Evolutionary conservation across 768 basidiomycete species (phyloP).

Genomic region (Naganishia antarctica): DNA sequence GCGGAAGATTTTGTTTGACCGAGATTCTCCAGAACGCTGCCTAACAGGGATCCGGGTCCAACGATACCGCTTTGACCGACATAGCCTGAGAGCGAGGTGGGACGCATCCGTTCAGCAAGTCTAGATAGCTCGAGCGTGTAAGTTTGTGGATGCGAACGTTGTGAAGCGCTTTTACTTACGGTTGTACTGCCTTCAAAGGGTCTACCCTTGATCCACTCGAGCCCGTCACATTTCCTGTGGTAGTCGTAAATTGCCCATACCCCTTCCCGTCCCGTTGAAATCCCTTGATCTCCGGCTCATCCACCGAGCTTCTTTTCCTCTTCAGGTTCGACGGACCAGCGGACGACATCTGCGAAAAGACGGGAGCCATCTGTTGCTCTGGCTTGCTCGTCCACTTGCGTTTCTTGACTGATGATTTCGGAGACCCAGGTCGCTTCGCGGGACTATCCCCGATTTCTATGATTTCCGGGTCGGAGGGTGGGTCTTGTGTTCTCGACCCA

Average conservation of each 20-base stretch:
- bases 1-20: neutral
- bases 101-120: slow-evolving; percentile 69
- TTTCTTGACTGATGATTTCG: neutral
- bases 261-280: neutral
- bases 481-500: neutral
- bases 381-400: neutral
- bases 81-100: slow-evolving; percentile 61
- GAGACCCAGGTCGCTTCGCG: neutral
- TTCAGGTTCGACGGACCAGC: neutral
- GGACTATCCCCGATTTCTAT: slow-evolving; percentile 23
- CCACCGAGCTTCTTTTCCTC: neutral
- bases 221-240: neutral
- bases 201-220: slow-evolving; percentile 39
- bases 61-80: slow-evolving; percentile 68
- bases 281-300: neutral
- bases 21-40: slow-evolving; percentile 52
- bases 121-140: slow-evolving; percentile 23
- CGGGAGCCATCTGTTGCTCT: slow-evolving; percentile 2
- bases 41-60: slow-evolving; percentile 58
- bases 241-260: neutral
- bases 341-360: slow-evolving; percentile 14
- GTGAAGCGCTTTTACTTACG: slow-evolving; percentile 33
- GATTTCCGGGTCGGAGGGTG: slow-evolving; percentile 6
- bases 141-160: neutral
- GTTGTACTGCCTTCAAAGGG: slow-evolving; percentile 43